These are phyloP conservation scores for Fonticula alba DNA, from an alignment of 78 protist genomes.

Conservation along the genomic window DNA sequence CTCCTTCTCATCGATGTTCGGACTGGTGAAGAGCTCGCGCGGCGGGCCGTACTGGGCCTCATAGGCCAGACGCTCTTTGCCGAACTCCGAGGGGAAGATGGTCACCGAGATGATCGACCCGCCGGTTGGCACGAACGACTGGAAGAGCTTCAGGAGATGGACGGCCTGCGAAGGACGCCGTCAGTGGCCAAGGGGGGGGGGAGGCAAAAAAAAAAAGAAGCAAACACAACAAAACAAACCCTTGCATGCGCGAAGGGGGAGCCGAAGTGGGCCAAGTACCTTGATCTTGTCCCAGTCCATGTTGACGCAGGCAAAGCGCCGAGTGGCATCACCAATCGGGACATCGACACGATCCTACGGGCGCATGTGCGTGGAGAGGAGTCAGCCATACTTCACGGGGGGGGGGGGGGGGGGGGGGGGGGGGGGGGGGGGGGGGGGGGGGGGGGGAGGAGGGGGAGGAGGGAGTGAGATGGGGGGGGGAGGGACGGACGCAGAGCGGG, in stretches of 20 bases:
- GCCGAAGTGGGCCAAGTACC: background rate
- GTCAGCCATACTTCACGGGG: background rate
- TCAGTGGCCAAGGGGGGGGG: background rate
- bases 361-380: too few relatives aligned
- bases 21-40: background rate
- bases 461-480: too few relatives aligned
- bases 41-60: conserved; percentile 2
- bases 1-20: background rate
- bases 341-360: background rate
- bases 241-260: background rate
- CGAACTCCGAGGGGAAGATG: conserved; percentile 42
- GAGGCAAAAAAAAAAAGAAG: background rate
- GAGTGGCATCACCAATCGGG: background rate
- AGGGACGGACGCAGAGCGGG: too few relatives aligned
- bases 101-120: conserved; percentile 24
- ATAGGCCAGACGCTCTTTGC: conserved; percentile 17
- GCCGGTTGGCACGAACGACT: conserved; percentile 33
- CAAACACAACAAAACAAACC: background rate
- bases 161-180: too few relatives aligned
- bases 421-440: too few relatives aligned
- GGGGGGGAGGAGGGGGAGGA: too few relatives aligned
- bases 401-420: too few relatives aligned
- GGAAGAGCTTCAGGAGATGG: conserved; percentile 22
- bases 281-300: background rate
- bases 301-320: background rate